A percentile compares a stretch with the other conserved stretches of the same genome.
These are phyloP conservation scores for Zygosaccharomyces pseudorouxii DNA, from an alignment of 805 yeast species.

Conservation along the genomic window DNA sequence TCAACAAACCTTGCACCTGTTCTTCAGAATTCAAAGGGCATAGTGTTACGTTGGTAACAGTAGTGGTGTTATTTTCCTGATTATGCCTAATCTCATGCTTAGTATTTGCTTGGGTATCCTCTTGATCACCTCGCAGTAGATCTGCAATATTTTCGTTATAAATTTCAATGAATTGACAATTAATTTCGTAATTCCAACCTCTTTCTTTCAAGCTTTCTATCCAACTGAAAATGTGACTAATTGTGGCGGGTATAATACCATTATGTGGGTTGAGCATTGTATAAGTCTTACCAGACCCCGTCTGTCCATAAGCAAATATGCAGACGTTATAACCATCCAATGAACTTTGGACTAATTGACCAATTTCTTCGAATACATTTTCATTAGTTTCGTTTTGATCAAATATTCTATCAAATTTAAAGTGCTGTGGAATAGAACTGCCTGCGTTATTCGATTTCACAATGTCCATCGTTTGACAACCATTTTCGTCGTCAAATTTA, in stretches of 20 bases:
- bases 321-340: constrained; percentile 89
- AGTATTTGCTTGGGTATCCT: constrained; percentile 15
- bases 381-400: constrained; percentile 47
- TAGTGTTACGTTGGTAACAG: constrained; percentile 54
- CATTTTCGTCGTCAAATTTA: constrained; percentile 26
- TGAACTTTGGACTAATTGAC: constrained; percentile 80
- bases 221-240: constrained; percentile 62
- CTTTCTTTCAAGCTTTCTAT: constrained; percentile 43
- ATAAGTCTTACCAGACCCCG: constrained; percentile 90
- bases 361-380: constrained; percentile 75
- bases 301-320: constrained; percentile 95
- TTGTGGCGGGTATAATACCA: constrained; percentile 80
- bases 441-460: constrained; percentile 10
- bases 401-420: constrained; percentile 78
- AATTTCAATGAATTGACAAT: constrained; percentile 81
- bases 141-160: constrained; percentile 82
- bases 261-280: constrained; percentile 73
- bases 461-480: constrained; percentile 26
- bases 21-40: constrained; percentile 43
- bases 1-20: constrained; percentile 48
- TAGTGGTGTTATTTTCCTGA: constrained; percentile 46
- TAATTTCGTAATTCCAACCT: constrained; percentile 60
- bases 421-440: constrained; percentile 27
- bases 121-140: constrained; percentile 38
- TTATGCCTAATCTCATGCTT: constrained; percentile 75